Evolutionary conservation across 208 protist species (phyloP).

Genomic region (Acanthamoeba royreba): DNA sequence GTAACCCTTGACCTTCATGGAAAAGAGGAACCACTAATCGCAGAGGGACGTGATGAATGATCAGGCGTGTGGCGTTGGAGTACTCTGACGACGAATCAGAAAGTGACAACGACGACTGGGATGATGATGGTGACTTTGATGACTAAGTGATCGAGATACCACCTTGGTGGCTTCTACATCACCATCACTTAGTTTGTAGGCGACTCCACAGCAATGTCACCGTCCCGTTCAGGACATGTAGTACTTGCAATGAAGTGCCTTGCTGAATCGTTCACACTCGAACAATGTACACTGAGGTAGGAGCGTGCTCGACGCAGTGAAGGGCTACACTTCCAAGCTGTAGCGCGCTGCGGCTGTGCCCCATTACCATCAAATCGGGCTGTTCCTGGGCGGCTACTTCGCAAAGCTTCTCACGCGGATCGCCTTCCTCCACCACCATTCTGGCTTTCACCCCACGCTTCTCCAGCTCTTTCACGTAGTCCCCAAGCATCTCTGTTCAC

Average conservation of each 20-base stretch:
- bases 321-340: not conserved
- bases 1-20: no score
- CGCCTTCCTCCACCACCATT: not conserved
- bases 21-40: no score
- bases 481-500: not conserved
- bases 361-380: not conserved
- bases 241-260: no score
- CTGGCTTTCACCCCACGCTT: not conserved
- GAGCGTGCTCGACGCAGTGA: not conserved
- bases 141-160: no score
- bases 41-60: not conserved
- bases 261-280: not conserved
- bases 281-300: not conserved
- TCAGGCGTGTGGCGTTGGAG: conserved; percentile 56
- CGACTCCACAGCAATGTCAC: no score
- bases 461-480: not conserved
- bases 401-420: not conserved
- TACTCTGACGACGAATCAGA: conserved; percentile 23
- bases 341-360: not conserved
- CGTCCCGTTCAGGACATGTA: no score
- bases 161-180: no score
- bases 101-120: conserved; percentile 28
- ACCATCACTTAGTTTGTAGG: no score
- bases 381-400: not conserved
- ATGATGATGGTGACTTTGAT: conserved; percentile 56